Conservation (phyloP, 2,329 filamentous ascomycete genomes). For the Pseudopithomyces maydicus region DNA sequence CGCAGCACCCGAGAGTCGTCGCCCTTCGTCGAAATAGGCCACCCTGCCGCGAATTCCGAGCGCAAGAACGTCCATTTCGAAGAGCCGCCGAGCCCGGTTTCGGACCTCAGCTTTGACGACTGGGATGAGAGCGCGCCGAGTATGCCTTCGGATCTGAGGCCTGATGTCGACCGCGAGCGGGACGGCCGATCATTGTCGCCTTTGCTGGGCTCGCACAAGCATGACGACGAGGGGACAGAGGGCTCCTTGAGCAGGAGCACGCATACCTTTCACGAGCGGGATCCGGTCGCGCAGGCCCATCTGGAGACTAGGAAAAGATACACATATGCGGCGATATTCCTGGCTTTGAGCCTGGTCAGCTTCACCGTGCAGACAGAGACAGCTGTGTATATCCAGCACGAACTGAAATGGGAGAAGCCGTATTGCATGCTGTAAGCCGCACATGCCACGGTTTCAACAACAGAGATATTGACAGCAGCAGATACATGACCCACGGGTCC, state of each 20-base stretch:
- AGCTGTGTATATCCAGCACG: conserved; percentile 90
- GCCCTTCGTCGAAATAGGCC: conserved; percentile 27
- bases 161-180: conserved; percentile 44
- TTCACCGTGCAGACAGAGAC: conserved; percentile 97
- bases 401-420: conserved; percentile 94
- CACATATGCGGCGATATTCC: conserved; percentile 82
- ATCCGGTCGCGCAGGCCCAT: conserved; percentile 68
- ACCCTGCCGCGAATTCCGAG: conserved; percentile 7
- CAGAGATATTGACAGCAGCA: conserved; percentile 32
- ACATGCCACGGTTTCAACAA: neutral
- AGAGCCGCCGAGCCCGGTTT: conserved; percentile 27
- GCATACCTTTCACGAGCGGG: conserved; percentile 77
- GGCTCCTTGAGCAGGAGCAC: conserved; percentile 57
- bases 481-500: conserved; percentile 89
- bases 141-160: conserved; percentile 58
- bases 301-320: conserved; percentile 80
- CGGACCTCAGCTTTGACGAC: conserved; percentile 49
- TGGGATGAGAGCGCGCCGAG: conserved; percentile 50
- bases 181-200: conserved; percentile 56
- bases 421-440: conserved; percentile 89
- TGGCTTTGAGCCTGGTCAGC: conserved; percentile 79
- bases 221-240: conserved; percentile 42
- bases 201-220: conserved; percentile 53
- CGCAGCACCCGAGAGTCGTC: conserved; percentile 27
- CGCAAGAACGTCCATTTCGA: conserved; percentile 12